These are phyloP conservation scores for Phytophthora hybrid DNA, from an alignment of 352 stramenopile genomes.

Conservation along the genomic window DNA sequence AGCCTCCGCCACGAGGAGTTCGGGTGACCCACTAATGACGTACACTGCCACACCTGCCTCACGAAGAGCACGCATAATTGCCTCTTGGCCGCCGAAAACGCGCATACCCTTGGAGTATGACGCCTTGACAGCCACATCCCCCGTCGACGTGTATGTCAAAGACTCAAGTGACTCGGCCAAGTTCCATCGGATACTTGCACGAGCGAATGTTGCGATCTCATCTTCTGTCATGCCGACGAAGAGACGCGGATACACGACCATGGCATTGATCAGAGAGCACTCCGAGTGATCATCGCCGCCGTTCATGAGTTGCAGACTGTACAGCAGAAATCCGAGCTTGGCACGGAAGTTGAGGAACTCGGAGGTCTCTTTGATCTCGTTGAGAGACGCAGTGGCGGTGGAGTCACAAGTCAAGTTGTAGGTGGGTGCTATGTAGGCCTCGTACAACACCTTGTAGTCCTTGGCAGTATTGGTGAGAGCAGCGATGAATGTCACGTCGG, in stretches of 20 bases:
- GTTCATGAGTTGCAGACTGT: conserved; percentile 42
- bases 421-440: conserved; percentile 52
- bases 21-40: conserved; percentile 54
- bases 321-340: conserved; percentile 51
- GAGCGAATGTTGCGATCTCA: conserved; percentile 47
- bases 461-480: conserved; percentile 28
- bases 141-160: conserved; percentile 41
- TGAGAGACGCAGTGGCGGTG: conserved; percentile 18
- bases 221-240: conserved; percentile 55
- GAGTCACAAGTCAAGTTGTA: conserved; percentile 40
- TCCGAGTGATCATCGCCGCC: conserved; percentile 36
- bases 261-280: conserved; percentile 48
- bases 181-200: conserved; percentile 45
- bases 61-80: conserved; percentile 49
- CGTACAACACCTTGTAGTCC: conserved; percentile 54
- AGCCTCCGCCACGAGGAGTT: conserved; percentile 50
- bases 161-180: conserved; percentile 42
- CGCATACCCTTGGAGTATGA: conserved; percentile 48
- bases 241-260: conserved; percentile 52
- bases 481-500: conserved; percentile 40
- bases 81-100: conserved; percentile 58
- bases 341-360: conserved; percentile 58
- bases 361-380: conserved; percentile 37
- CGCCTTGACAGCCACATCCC: conserved; percentile 33
- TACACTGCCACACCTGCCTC: conserved; percentile 45